A percentile compares a stretch with the other conserved stretches of the same genome.
These are phyloP conservation scores for Hyaloscypha finlandica DNA, from an alignment of 495 filamentous ascomycete genomes.

Conservation along the genomic window DNA sequence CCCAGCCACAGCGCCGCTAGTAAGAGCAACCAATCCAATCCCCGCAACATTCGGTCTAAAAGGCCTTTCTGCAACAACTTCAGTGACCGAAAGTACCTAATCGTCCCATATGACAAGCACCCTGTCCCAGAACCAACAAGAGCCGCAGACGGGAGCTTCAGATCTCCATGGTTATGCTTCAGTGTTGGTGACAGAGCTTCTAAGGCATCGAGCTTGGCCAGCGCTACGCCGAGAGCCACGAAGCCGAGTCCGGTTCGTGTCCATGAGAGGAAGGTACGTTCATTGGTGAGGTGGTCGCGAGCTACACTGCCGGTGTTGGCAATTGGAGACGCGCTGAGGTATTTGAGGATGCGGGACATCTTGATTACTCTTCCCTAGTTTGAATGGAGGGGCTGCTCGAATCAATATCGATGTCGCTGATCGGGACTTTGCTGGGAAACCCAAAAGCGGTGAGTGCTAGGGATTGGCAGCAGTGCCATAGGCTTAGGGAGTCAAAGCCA, in stretches of 20 bases:
- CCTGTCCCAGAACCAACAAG: conserved; percentile 22
- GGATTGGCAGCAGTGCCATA: neutral
- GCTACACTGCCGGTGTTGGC: conserved; percentile 33
- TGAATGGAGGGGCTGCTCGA: neutral
- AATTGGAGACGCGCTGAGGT: conserved; percentile 15
- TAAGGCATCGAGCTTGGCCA: conserved; percentile 25
- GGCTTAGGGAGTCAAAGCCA: neutral
- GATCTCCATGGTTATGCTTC: conserved; percentile 21
- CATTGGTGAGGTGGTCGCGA: conserved; percentile 54
- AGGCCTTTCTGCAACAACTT: conserved; percentile 16
- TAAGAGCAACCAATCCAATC: conserved; percentile 18
- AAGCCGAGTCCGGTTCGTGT: conserved; percentile 55
- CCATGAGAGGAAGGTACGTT: conserved; percentile 59
- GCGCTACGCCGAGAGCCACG: conserved; percentile 49
- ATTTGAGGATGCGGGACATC: conserved; percentile 20
- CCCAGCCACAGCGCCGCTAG: conserved; percentile 9
- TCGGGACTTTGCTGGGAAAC: neutral
- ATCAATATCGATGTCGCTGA: neutral
- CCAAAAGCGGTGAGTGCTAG: neutral
- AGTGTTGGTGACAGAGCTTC: conserved; percentile 21
- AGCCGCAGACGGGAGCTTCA: conserved; percentile 16
- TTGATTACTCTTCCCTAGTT: neutral
- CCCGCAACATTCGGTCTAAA: conserved; percentile 22
- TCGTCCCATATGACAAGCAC: conserved; percentile 20
- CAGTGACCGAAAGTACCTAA: conserved; percentile 19